Evolutionary conservation across 257 asterid genomes (phyloP), one percentile per base, ranked within the genome.

Genomic region (Lycium ferocissimum): DNA sequence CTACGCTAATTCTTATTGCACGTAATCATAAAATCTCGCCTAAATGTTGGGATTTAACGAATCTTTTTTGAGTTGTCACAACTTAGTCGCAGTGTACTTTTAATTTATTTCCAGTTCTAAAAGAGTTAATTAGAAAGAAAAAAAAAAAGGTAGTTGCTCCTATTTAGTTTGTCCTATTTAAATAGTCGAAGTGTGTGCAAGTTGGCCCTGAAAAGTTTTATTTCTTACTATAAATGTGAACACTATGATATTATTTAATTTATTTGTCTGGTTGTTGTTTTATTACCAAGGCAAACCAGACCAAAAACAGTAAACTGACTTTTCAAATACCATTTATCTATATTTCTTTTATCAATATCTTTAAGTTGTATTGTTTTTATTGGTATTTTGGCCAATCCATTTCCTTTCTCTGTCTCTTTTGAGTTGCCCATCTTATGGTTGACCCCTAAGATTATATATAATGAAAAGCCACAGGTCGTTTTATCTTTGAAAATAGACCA

Each of bases 211-310:
- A 3, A 59, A 59, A 59, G n/a, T n/a, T 18, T 6, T 59, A 2
- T 18, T 61, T n/a, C 0, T 14, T 14, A 0, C 3, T 3, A 5
- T 10, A 1, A 3, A 22, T 63, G 2, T n/a, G 1, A 54, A 65
- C 8, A 65, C 10, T 4, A 1, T 0, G 13, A 26, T 63, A 63
- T 61, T 26, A 65, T 33, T 12, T 33, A 13, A 0, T 66, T 66
- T 33, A 0, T 11, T 12, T 33, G 33, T 66, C 0, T 0, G 0
- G 0, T 66, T 0, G 11, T 6, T 13, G 0, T 5, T 26, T 26
- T 26, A 26, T 66, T 33, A 18, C 2, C 26, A 17, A 18, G 33
- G 10, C 65, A 17, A 6, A 59, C 63, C 33, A 26, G 33, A 26
- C 33, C 33, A 26, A 26, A 26, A 26, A 2, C 3, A 53, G 58